These are phyloP conservation scores for Suillus americanus DNA, from an alignment of 768 basidiomycete species.

Conservation along the genomic window DNA sequence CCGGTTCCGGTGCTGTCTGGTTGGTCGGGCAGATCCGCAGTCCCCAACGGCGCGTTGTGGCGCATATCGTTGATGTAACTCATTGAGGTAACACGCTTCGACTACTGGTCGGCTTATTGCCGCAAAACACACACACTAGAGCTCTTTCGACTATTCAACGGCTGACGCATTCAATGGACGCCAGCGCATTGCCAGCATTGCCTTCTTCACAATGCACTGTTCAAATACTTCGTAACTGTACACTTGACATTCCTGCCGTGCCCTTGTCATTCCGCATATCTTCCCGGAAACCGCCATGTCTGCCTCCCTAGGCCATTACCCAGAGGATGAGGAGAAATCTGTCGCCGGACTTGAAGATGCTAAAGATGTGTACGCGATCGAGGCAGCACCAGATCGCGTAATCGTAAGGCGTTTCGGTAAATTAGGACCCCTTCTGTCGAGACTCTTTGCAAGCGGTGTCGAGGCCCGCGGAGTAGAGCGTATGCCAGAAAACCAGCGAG, in stretches of 20 bases:
- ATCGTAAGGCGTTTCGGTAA: conserved; percentile 31
- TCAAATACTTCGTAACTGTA: not conserved
- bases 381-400: conserved; percentile 27
- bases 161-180: not conserved
- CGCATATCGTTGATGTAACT: not conserved
- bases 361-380: conserved; percentile 10
- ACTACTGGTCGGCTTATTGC: not conserved
- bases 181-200: conserved; percentile 3
- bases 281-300: not conserved
- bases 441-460: conserved; percentile 47
- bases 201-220: not conserved
- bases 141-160: not conserved
- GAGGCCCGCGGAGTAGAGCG: conserved; percentile 57
- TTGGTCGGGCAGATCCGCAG: not conserved
- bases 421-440: conserved; percentile 32
- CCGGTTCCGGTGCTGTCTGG: not conserved
- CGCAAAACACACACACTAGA: not conserved
- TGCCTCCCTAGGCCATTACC: not conserved
- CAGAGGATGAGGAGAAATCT: conserved; percentile 23
- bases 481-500: conserved; percentile 49
- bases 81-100: not conserved
- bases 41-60: not conserved
- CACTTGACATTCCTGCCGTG: not conserved
- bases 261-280: not conserved
- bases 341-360: not conserved